Conservation (phyloP, 179 eudicot species). For the Actinidia arguta region DNA sequence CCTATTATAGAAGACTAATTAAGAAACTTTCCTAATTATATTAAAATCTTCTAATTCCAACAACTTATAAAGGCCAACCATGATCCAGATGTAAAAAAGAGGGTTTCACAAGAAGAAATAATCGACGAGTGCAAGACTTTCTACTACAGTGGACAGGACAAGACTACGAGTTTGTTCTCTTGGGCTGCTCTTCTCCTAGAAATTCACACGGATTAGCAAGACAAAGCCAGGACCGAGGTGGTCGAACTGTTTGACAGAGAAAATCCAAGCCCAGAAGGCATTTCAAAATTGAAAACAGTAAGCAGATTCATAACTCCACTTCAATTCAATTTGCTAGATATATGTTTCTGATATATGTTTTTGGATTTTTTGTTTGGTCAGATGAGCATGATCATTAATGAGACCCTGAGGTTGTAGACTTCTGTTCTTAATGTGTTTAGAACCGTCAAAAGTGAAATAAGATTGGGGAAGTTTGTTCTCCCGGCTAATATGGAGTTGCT, state of each 20-base stretch:
- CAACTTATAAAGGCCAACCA: constrained; percentile 16
- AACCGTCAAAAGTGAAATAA: not conserved
- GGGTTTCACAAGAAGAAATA: constrained; percentile 10
- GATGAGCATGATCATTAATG: constrained; percentile 24
- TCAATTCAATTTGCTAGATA: not conserved
- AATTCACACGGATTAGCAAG: constrained; percentile 28
- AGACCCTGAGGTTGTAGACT: constrained; percentile 24
- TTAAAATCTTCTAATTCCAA: too few species aligned
- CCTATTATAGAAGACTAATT: too few species aligned
- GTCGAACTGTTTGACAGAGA: constrained; percentile 17
- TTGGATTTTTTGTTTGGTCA: not conserved
- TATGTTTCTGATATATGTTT: not conserved
- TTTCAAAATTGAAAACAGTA: constrained; percentile 23
- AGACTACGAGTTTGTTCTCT: not conserved
- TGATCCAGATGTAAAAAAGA: constrained; percentile 7
- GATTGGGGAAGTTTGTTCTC: not conserved
- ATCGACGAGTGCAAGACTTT: constrained; percentile 32
- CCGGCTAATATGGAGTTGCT: not conserved
- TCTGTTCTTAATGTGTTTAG: not conserved
- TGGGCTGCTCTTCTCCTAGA: constrained; percentile 27
- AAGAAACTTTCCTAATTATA: too few species aligned
- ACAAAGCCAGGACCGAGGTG: constrained; percentile 23
- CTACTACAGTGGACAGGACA: constrained; percentile 25
- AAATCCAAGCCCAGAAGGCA: constrained; percentile 18
- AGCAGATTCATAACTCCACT: not conserved